Conservation (phyloP, 2,329 filamentous ascomycete genomes). For the Lecanoromycetidae sp. region DNA sequence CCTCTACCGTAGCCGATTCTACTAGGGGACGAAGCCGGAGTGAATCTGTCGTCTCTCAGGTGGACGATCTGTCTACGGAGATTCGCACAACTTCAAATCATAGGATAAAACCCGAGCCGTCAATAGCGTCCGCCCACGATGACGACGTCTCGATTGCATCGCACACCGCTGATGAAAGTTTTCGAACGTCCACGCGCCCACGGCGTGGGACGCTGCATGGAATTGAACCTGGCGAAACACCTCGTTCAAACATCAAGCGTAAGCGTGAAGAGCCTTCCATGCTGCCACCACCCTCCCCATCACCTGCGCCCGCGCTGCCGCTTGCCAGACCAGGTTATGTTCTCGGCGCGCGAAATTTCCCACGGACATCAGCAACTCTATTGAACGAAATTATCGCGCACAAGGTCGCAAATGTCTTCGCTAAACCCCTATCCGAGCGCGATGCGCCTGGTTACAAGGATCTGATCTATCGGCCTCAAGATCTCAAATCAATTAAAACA, state of each 20-base stretch:
- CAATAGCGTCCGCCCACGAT: conserved; percentile 21
- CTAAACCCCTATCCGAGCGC: conserved; percentile 36
- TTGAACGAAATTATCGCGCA: conserved; percentile 41
- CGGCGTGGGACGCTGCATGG: conserved; percentile 26
- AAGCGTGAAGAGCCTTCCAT: conserved; percentile 9
- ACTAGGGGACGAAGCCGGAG: conserved; percentile 35
- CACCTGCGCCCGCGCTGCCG: conserved; percentile 17
- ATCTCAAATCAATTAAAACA: conserved; percentile 39
- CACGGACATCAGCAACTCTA: conserved; percentile 35
- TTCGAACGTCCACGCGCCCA: conserved; percentile 21
- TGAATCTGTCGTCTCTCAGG: conserved; percentile 36
- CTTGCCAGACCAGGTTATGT: conserved; percentile 25
- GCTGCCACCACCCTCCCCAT: conserved; percentile 12
- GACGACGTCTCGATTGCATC: conserved; percentile 12
- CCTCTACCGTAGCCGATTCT: conserved; percentile 35
- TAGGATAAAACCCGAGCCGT: conserved; percentile 35
- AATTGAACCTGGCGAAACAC: not conserved
- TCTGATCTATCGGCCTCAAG: conserved; percentile 40
- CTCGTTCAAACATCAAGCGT: conserved; percentile 2
- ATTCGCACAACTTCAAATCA: conserved; percentile 1
- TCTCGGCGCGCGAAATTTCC: conserved; percentile 37
- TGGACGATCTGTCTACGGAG: conserved; percentile 24
- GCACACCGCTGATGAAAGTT: conserved; percentile 17
- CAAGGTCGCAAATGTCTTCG: conserved; percentile 41
- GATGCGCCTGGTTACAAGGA: conserved; percentile 41